phyloP scores from a whole-genome alignment of 1,139 yeast genomes.

The Pneumocystis oryctolagi region DNA sequence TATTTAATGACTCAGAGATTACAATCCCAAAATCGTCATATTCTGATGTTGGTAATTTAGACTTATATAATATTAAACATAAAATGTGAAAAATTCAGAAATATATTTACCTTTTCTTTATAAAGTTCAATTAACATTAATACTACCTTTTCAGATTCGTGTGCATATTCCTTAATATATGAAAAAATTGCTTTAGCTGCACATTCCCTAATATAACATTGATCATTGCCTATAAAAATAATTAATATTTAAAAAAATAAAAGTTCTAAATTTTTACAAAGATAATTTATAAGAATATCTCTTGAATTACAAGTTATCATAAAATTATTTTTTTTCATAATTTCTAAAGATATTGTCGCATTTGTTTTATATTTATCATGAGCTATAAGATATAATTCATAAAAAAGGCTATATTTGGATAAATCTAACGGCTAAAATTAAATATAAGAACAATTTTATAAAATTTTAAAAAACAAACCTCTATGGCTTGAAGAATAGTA shows the following conservation, averaged over 20 bases:
- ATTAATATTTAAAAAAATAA: conserved; percentile 34
- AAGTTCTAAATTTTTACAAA: conserved; percentile 46
- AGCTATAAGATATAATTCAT: conserved; percentile 63
- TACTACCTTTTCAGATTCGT: conserved; percentile 51
- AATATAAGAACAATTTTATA: background rate
- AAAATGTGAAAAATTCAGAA: background rate
- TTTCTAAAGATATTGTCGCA: conserved; percentile 54
- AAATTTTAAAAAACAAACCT: background rate
- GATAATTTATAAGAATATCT: conserved; percentile 33
- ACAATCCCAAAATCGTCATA: conserved; percentile 69
- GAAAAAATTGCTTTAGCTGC: conserved; percentile 36
- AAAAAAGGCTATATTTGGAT: conserved; percentile 38
- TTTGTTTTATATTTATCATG: conserved; percentile 58
- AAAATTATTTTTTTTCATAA: conserved; percentile 71
- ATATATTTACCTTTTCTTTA: background rate
- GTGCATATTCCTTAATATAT: conserved; percentile 43
- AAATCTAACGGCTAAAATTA: conserved; percentile 65
- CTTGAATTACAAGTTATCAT: conserved; percentile 33
- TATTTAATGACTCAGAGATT: conserved; percentile 43
- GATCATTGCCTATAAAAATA: conserved; percentile 42
- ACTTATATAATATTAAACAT: background rate
- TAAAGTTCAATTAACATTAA: background rate
- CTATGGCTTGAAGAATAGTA: conserved; percentile 53
- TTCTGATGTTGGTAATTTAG: conserved; percentile 24
- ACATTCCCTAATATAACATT: conserved; percentile 26